These are phyloP conservation scores for Porogramme epimiltina DNA, from an alignment of 1,284 basidiomycete species.

Conservation along the genomic window DNA sequence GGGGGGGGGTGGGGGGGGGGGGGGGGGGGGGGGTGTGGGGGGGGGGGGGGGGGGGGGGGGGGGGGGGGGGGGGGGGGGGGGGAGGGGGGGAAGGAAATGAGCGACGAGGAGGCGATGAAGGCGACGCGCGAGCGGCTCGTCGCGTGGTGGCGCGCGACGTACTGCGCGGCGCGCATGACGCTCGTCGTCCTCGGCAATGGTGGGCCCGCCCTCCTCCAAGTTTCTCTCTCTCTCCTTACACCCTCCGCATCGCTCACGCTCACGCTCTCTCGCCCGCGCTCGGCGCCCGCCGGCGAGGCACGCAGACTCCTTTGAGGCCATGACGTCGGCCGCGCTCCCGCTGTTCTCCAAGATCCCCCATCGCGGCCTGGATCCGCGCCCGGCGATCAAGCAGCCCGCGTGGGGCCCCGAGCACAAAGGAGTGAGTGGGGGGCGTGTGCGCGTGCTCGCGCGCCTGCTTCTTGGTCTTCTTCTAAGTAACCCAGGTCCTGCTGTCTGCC, in stretches of 20 bases:
- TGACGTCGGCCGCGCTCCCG: constrained; percentile 25
- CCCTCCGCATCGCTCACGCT: not conserved
- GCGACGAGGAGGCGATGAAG: too few relatives aligned
- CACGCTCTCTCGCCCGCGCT: not conserved
- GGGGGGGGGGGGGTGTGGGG: too few relatives aligned
- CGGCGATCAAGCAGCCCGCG: constrained; percentile 31
- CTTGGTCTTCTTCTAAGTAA: too few relatives aligned
- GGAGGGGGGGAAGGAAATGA: too few relatives aligned
- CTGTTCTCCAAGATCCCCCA: constrained; percentile 53
- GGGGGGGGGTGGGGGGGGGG: too few relatives aligned
- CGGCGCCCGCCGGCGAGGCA: not conserved
- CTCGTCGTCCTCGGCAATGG: constrained; percentile 39
- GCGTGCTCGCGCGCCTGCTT: too few relatives aligned
- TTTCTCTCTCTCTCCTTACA: too few relatives aligned
- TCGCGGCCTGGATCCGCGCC: constrained; percentile 43
- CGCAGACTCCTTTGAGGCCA: constrained; percentile 30
- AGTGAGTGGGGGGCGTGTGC: too few relatives aligned
- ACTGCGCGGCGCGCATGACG: constrained; percentile 71
- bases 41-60: too few relatives aligned
- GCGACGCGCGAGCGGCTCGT: constrained; percentile 62
- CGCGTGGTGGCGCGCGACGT: constrained; percentile 67
- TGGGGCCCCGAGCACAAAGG: constrained; percentile 42
- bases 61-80: too few relatives aligned
- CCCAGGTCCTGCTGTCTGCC: too few relatives aligned
- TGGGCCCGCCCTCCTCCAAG: constrained; percentile 3